Conservation (phyloP, 495 filamentous ascomycete genomes). For the Penicillium daleae region DNA sequence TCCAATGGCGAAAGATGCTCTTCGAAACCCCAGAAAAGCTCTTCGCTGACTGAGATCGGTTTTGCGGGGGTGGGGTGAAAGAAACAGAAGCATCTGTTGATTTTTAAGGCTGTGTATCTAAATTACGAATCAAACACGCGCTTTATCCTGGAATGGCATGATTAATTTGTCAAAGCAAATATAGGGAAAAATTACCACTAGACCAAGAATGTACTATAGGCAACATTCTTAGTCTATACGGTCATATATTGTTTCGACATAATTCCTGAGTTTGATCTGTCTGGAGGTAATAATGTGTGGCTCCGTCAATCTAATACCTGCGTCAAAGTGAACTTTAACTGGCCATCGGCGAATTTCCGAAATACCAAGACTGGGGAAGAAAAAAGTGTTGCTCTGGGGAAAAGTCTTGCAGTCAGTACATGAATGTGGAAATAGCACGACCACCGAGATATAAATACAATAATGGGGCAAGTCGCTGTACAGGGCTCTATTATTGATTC, state of each 20-base stretch:
- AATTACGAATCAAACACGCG: too few species aligned
- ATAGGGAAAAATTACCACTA: too few species aligned
- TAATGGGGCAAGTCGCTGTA: neutral
- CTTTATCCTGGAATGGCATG: too few species aligned
- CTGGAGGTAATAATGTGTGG: too few species aligned
- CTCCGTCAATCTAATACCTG: neutral
- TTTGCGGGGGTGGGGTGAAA: neutral
- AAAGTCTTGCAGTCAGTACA: neutral
- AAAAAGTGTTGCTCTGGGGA: neutral
- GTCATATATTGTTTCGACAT: too few species aligned
- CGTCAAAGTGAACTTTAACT: neutral
- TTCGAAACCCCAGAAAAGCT: conserved; percentile 19
- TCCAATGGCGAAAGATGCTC: conserved; percentile 20
- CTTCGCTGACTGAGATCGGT: conserved; percentile 7
- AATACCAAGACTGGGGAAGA: conserved; percentile 14
- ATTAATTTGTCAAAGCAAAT: too few species aligned
- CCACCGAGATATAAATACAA: neutral
- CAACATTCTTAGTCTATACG: too few species aligned
- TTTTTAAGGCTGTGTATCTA: too few species aligned
- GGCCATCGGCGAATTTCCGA: conserved; percentile 17
- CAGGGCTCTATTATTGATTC: neutral
- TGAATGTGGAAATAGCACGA: neutral
- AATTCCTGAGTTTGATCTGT: too few species aligned
- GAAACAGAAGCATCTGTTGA: neutral
- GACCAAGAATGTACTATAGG: too few species aligned